A percentile compares a stretch with the other conserved stretches of the same genome.
phyloP scores from a whole-genome alignment of 257 asterid genomes.

The Jacaranda copaia region DNA sequence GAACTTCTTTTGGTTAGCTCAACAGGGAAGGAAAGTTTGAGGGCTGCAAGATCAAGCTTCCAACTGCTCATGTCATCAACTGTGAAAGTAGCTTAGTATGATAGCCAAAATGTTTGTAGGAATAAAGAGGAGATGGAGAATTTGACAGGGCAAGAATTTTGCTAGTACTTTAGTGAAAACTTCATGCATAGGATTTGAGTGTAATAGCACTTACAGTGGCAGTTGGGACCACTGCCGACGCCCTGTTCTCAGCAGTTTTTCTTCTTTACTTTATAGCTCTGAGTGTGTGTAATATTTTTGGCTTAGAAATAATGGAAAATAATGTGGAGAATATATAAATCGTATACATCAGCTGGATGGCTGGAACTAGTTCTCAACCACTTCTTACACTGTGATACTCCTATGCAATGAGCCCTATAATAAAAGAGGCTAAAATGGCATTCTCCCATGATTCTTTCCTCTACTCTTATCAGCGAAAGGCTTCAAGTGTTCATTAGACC shows the following conservation, averaged over 20 bases:
- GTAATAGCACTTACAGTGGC: too few relatives aligned
- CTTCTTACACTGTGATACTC: constrained; percentile 17
- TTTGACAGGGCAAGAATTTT: constrained; percentile 10
- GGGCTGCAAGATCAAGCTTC: constrained; percentile 2
- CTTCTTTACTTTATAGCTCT: too few relatives aligned
- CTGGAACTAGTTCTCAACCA: background rate
- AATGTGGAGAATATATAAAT: background rate
- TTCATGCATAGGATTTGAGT: background rate
- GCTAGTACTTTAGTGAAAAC: background rate
- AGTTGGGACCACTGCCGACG: too few relatives aligned
- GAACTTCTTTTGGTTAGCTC: background rate
- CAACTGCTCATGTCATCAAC: constrained; percentile 9
- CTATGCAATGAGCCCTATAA: constrained; percentile 14
- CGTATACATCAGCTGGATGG: background rate
- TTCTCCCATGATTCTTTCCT: background rate
- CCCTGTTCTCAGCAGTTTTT: too few relatives aligned
- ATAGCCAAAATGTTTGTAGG: background rate
- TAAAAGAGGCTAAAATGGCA: constrained; percentile 11
- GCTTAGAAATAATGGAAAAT: too few relatives aligned
- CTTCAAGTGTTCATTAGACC: constrained; percentile 10
- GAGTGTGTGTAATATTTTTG: too few relatives aligned
- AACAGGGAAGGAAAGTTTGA: background rate
- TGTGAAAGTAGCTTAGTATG: background rate
- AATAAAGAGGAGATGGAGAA: background rate
- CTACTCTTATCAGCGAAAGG: constrained; percentile 12